A percentile compares a stretch with the other conserved stretches of the same genome.
These are phyloP conservation scores for Cryptococcus sp. DNA, from an alignment of 1,284 basidiomycete species.

Conservation along the genomic window DNA sequence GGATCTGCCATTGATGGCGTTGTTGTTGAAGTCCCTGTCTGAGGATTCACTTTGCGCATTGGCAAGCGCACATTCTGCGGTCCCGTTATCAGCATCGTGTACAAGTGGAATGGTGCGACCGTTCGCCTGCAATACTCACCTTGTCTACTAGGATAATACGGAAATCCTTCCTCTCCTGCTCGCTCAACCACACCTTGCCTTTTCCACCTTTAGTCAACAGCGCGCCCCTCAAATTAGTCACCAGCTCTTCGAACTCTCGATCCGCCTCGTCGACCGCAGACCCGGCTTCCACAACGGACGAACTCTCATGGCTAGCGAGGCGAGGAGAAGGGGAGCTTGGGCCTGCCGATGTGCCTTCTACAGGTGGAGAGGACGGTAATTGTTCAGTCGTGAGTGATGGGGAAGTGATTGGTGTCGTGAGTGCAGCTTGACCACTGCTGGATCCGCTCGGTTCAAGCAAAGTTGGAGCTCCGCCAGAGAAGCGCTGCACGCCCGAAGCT, in stretches of 20 bases:
- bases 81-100: not conserved
- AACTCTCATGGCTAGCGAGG: not conserved
- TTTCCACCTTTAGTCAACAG: conserved; percentile 64
- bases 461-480: conserved; percentile 9
- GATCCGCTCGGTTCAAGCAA: conserved; percentile 8
- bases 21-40: conserved; percentile 9
- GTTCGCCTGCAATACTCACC: conserved; percentile 49
- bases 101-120: not conserved
- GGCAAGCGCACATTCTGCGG: conserved; percentile 72
- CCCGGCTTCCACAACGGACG: not conserved
- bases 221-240: conserved; percentile 61
- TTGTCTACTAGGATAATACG: conserved; percentile 79
- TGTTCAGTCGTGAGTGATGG: conserved; percentile 9
- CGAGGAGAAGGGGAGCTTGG: no score
- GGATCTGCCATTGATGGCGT: conserved; percentile 20
- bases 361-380: conserved; percentile 8
- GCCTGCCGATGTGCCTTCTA: not conserved
- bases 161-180: conserved; percentile 61
- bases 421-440: conserved; percentile 55
- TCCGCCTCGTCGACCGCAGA: conserved; percentile 20
- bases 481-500: not conserved
- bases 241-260: conserved; percentile 58
- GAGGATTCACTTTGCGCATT: conserved; percentile 72
- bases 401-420: conserved; percentile 41
- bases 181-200: conserved; percentile 50